Evolutionary conservation across 345 rosid species (phyloP).

Genomic region (Lumnitzera racemosa): DNA sequence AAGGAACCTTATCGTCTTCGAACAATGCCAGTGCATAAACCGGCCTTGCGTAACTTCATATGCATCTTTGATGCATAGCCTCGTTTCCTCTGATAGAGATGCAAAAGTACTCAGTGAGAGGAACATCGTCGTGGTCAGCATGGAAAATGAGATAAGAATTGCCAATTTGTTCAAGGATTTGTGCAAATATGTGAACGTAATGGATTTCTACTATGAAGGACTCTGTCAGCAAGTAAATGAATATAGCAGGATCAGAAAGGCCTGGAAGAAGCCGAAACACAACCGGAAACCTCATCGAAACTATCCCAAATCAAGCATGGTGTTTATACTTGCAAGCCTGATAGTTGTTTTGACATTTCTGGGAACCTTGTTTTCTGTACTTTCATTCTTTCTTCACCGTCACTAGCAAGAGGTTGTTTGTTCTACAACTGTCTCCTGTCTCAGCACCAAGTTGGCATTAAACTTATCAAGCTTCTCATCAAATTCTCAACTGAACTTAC

Average conservation of each 20-base stretch:
- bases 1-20: conserved; percentile 40
- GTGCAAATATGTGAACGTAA: conserved; percentile 11
- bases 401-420: not conserved
- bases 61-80: conserved; percentile 25
- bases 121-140: conserved; percentile 19
- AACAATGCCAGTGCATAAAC: conserved; percentile 15
- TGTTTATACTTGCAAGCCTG: conserved; percentile 10
- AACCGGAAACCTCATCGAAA: not conserved
- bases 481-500: no score
- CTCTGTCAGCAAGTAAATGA: conserved; percentile 29
- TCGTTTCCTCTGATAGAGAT: conserved; percentile 22
- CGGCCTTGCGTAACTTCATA: conserved; percentile 35
- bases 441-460: no score
- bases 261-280: not conserved
- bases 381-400: conserved; percentile 25
- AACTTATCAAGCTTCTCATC: no score
- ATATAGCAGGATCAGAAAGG: conserved; percentile 12
- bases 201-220: conserved; percentile 30
- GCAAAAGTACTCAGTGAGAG: conserved; percentile 18
- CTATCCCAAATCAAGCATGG: not conserved
- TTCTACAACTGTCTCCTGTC: no score
- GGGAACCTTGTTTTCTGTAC: conserved; percentile 26
- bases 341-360: conserved; percentile 19
- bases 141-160: not conserved
- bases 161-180: conserved; percentile 23